Percentiles rank a stretch among this genome's conserved stretches.
Conservation (phyloP, 176 grass and related monocot species). For the Tillandsia leiboldiana region DNA sequence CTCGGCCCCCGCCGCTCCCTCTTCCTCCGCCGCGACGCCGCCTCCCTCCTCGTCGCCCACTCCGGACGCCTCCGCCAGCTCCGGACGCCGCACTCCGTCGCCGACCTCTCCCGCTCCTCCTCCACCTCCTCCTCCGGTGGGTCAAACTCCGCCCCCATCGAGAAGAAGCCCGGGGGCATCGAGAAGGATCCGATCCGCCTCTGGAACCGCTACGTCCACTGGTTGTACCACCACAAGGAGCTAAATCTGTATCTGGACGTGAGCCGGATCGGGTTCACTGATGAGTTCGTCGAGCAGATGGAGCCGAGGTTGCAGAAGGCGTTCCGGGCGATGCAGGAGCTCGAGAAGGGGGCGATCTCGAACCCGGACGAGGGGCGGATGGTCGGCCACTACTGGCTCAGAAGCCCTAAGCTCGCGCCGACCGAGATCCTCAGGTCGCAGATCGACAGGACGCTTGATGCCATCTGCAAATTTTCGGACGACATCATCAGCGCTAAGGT, state of each 20-base stretch:
- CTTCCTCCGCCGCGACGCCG: slow-evolving; percentile 15
- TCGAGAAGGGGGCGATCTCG: slow-evolving; percentile 96
- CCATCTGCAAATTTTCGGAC: slow-evolving; percentile 63
- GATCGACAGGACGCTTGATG: slow-evolving; percentile 75
- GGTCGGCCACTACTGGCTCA: slow-evolving; percentile 97
- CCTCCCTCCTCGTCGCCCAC: not conserved
- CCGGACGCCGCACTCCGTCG: slow-evolving; percentile 56
- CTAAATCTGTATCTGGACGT: slow-evolving; percentile 90
- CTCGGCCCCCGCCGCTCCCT: slow-evolving; percentile 18
- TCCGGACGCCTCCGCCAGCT: slow-evolving; percentile 35
- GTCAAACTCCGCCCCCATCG: slow-evolving; percentile 16
- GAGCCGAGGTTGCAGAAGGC: slow-evolving; percentile 64
- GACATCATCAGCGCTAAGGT: slow-evolving; percentile 81
- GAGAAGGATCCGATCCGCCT: slow-evolving; percentile 88
- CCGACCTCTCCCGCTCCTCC: slow-evolving; percentile 54
- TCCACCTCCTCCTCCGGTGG: slow-evolving; percentile 16
- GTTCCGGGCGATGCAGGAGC: slow-evolving; percentile 71
- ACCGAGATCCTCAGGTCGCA: slow-evolving; percentile 56
- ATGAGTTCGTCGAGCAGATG: slow-evolving; percentile 71
- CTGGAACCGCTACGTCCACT: slow-evolving; percentile 81
- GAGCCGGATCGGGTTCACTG: slow-evolving; percentile 89
- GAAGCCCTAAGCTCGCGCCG: slow-evolving; percentile 57
- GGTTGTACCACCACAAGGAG: slow-evolving; percentile 99
- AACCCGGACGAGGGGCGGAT: slow-evolving; percentile 90
- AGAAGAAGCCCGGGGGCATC: slow-evolving; percentile 12